Percentiles rank a stretch among this genome's conserved stretches.
phyloP scores from a whole-genome alignment of 108 stramenopile genomes.

The Skeletonema potamos region DNA sequence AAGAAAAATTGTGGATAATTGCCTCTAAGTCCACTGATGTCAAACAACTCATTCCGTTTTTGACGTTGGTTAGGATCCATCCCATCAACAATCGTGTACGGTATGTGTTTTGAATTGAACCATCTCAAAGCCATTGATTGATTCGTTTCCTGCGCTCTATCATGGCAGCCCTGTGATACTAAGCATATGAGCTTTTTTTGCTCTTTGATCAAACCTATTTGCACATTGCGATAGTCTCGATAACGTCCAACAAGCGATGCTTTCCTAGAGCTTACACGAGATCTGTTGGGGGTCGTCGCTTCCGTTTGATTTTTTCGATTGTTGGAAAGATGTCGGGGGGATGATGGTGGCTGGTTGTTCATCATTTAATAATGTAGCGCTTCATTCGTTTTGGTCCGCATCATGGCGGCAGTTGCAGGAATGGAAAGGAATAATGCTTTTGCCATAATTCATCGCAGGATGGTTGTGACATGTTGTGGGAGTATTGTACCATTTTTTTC shows the following conservation, averaged over 20 bases:
- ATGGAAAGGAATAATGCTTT: too few relatives aligned
- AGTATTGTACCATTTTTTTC: too few relatives aligned
- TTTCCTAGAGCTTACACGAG: conserved; percentile 29
- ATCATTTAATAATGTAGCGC: too few relatives aligned
- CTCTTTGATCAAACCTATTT: conserved; percentile 21
- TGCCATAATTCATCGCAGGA: too few relatives aligned
- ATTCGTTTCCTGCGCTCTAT: conserved; percentile 31
- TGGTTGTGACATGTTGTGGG: too few relatives aligned
- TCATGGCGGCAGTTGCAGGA: too few relatives aligned
- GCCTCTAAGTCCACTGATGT: conserved; percentile 60
- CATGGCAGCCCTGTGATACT: conserved; percentile 27
- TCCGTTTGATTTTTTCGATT: neutral
- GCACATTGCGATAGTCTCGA: conserved; percentile 13
- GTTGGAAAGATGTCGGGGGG: neutral
- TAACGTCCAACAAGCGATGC: conserved; percentile 25
- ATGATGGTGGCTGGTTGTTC: neutral
- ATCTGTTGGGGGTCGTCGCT: neutral
- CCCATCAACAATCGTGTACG: conserved; percentile 60
- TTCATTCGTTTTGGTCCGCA: too few relatives aligned
- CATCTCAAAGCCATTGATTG: conserved; percentile 32
- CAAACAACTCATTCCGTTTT: conserved; percentile 63
- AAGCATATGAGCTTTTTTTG: conserved; percentile 41
- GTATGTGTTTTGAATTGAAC: conserved; percentile 30
- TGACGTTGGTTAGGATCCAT: conserved; percentile 45
- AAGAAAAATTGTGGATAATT: conserved; percentile 86